Evolutionary conservation across 1,284 basidiomycete species (phyloP), one percentile per base, ranked within the genome.

Genomic region (Irpex lacteus): DNA sequence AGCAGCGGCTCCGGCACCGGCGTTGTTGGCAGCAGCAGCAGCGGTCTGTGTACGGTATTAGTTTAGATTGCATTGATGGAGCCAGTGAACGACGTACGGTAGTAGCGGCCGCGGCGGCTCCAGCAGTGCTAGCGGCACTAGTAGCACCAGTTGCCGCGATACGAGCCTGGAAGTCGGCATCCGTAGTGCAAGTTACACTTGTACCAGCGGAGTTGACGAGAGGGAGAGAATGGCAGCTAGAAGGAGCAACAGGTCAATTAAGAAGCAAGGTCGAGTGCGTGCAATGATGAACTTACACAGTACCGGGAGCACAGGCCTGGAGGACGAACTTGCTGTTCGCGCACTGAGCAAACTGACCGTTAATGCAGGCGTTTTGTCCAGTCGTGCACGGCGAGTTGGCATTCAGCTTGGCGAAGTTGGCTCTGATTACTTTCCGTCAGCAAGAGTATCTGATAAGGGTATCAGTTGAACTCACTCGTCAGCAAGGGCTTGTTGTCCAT

Each of bases 141-240:
- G 69, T 73, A 6, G 75, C 76, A 57, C 79, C 77, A 36, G 81
- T 79, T 15, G 80, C 81, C 37, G 74, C 74, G 60, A 81, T 79
- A 52, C 81, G 78, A 0, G 74, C 65, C 56, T 76, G 70, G 61
- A 78, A 65, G 67, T 83, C 79, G 8, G 73, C 69, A 50, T 71
- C 71, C 2, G 82, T 82, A 9, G 79, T 79, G 70, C 84, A 86
- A 56, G 80, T 74, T 60, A 85, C 74, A 61, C 69, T 77, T 18
- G 82, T 83, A 40, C 82, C 82, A 1, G 76, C 63, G 6, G 72
- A 72, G 71, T 79, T 79, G 40, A 79, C 77, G 32, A 82, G 70
- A 19, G 86, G 86, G 53, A 88, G 75, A 1, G 85, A 85, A 44
- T 81, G 81, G 71, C 85, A 88, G 38, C 83, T 85, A 59, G 40